phyloP scores from a whole-genome alignment of 495 filamentous ascomycete genomes.

The Parmelia sp. region DNA sequence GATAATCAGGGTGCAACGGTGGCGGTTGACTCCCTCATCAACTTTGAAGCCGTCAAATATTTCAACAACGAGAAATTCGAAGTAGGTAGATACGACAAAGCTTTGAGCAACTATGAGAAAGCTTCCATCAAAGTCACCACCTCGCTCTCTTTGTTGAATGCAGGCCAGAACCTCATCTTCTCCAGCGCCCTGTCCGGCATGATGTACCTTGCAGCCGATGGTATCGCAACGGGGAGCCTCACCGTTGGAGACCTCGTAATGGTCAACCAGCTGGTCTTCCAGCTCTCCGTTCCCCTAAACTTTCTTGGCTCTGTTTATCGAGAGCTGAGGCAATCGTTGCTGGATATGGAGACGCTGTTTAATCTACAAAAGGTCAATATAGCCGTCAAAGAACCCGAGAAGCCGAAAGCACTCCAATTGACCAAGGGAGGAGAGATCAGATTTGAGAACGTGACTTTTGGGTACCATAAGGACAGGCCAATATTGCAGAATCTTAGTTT shows the following conservation, averaged over 20 bases:
- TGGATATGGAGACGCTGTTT: conserved; percentile 98
- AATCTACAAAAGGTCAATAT: conserved; percentile 98
- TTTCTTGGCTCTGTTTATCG: conserved; percentile 95
- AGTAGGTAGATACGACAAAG: conserved; percentile 80
- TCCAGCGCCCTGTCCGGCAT: conserved; percentile 89
- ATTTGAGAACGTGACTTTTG: conserved; percentile 94
- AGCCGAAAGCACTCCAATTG: conserved; percentile 66
- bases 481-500: conserved; percentile 80
- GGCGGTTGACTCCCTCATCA: conserved; percentile 92
- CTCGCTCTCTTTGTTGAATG: conserved; percentile 85
- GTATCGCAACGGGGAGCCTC: conserved; percentile 70
- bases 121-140: conserved; percentile 95
- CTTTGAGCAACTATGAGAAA: conserved; percentile 79
- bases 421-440: conserved; percentile 76
- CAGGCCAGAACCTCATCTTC: conserved; percentile 98
- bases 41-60: conserved; percentile 98
- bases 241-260: conserved; percentile 97
- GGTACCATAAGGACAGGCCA: conserved; percentile 79
- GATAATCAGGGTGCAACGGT: conserved; percentile 94
- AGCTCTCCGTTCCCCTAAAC: conserved; percentile 92
- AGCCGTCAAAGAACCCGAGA: conserved; percentile 64
- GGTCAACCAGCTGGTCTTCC: conserved; percentile 98
- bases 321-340: conserved; percentile 84
- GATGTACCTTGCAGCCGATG: conserved; percentile 94
- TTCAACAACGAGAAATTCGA: conserved; percentile 99